Evolutionary conservation across 2,329 filamentous ascomycete genomes (phyloP), one percentile per base, ranked within the genome.

Genomic region (Eutypella sp.): DNA sequence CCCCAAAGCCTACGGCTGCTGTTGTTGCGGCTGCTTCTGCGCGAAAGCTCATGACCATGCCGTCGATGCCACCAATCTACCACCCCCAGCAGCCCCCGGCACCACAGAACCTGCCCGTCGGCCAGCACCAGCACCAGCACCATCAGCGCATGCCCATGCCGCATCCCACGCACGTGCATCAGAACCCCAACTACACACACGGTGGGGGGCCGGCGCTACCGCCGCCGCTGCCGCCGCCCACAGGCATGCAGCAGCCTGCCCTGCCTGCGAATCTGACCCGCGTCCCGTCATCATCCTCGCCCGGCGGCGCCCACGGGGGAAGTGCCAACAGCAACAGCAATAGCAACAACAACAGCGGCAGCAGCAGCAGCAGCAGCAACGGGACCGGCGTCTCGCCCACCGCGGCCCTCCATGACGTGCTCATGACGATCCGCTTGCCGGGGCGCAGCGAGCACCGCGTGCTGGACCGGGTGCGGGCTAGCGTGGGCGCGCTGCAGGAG

Each of bases 391-490:
- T 15, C 29, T 15, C 29, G 13, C 11, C 34, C 13, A 25, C 40
- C 15, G 18, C 11, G 20, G 48, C 47, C 7, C 18, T 48, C 9
- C 50, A 58, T 44, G 53, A 62, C 44, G 57, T 63, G 11, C 50
- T 55, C 13, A 52, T 64, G 29, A 55, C 51, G 36, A 57, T 63
- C 41, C 52, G 51, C 15, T 62, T 59, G 60, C 34, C 53, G 2
- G 50, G 53, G 16, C 57, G 57, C 50, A 54, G 57, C 25, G 54
- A 58, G 36, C 50, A 54, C 42, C 56, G 57, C 27, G 47, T 63
- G 44, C 50, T 62, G 10, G 52, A 57, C 24, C 48, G 51, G 29
- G 46, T 47, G 36, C 52, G 48, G 10, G 47, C 59, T n/a, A 58
- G 55, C 34, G 34, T 58, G 34, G 46, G 53, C 15, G 56, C 57